Evolutionary conservation across 116 monocot genomes (phyloP), one percentile per base, ranked within the genome.

Genomic region (Phalaenopsis hybrid): DNA sequence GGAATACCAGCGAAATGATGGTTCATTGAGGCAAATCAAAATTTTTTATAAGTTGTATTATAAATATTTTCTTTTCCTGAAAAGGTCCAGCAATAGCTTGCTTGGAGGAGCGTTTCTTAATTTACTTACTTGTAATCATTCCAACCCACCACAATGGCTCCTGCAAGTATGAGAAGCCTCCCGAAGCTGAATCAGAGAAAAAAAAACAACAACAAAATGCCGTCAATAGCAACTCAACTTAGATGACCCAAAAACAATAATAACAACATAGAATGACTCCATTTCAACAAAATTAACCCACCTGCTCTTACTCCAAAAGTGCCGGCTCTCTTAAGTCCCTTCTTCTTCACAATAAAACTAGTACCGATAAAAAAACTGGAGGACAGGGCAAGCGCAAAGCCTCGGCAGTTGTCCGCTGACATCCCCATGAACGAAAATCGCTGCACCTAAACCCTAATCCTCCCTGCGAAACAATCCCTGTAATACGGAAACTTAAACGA

Each of bases 111-210:
- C 48, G 49, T 46, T 77, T 45, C 76, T 16, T 33, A 21, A 45
- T 23, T 63, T 75, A 85, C 95, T 86, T 91, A 95, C 95, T 95
- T 43, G 91, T 90, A 65, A 91, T 85, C 95, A 95, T 95, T 72
- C 95, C 95, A 28, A 85, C 18, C 95, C 95, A 95, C 95, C 95
- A 95, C 70, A 90, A 74, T 45, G 93, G 93, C 68, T 93, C 90
- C 51, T 87, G 61, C 70, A 95, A 82, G 81, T 95, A 95, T 6
- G 95, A 90, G 77, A 84, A 90, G 51, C 95, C 93, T 82, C 95
- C 95, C 20, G 86, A 87, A 70, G 84, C 95, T 93, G 84, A 74
- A 88, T 34, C 17, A 83, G 11, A 49, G 41, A 76, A 83, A 84
- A 81, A 28, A 34, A 73, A 55, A 16, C 16, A 3, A 37, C 41